phyloP scores from a whole-genome alignment of 352 stramenopile genomes.

The Peronospora belbahrii region DNA sequence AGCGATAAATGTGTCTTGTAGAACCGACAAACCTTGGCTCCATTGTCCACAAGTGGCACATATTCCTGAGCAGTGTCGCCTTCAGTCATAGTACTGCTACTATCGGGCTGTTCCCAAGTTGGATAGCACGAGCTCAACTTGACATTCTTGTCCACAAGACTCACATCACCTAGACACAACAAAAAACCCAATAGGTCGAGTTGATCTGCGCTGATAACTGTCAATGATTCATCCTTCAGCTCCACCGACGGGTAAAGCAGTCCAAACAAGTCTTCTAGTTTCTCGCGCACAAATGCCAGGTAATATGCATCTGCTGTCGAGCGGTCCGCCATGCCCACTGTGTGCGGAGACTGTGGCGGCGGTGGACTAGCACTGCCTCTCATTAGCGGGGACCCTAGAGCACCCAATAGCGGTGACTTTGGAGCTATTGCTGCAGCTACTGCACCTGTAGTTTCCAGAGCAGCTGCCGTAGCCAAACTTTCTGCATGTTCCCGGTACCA shows the following conservation, averaged over 20 bases:
- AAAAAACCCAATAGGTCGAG: slow-evolving; percentile 71
- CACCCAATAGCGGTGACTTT: slow-evolving; percentile 24
- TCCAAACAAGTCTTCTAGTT: slow-evolving; percentile 67
- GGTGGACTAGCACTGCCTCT: slow-evolving; percentile 54
- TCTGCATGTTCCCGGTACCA: slow-evolving; percentile 69
- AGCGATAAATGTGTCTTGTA: slow-evolving; percentile 70
- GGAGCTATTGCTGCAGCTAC: slow-evolving; percentile 12
- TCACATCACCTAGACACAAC: slow-evolving; percentile 43
- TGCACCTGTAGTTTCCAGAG: slow-evolving; percentile 21
- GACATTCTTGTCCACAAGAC: slow-evolving; percentile 42
- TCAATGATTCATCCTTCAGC: slow-evolving; percentile 41
- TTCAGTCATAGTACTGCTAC: slow-evolving; percentile 11
- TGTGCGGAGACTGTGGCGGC: slow-evolving; percentile 61
- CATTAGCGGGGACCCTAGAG: slow-evolving; percentile 41
- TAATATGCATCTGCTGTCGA: slow-evolving; percentile 78
- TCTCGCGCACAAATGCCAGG: slow-evolving; percentile 68
- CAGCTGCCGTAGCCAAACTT: slow-evolving; percentile 31
- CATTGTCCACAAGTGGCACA: slow-evolving; percentile 36
- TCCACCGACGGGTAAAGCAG: slow-evolving; percentile 57
- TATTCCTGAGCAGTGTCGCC: slow-evolving; percentile 13
- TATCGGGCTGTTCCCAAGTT: slow-evolving; percentile 38
- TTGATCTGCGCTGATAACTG: slow-evolving; percentile 50
- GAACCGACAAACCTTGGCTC: slow-evolving; percentile 56
- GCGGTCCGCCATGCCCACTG: slow-evolving; percentile 67
- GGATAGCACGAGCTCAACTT: slow-evolving; percentile 63